Conservation (phyloP, 2,329 filamentous ascomycete species). For the Fusarium fujikuroi region DNA sequence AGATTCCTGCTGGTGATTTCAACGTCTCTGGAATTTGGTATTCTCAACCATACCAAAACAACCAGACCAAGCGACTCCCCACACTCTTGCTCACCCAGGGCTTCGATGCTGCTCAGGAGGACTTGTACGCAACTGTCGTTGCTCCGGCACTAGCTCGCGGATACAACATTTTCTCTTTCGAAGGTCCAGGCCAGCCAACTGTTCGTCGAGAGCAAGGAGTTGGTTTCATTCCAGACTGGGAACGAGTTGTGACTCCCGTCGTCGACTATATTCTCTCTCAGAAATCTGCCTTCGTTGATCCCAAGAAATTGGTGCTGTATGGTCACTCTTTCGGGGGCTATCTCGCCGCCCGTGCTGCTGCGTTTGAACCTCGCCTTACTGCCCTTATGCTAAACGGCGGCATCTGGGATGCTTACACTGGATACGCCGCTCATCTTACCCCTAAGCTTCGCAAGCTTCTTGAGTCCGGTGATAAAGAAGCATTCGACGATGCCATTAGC, state of each 20-base stretch:
- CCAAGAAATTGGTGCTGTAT: not conserved
- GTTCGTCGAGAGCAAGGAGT: conserved; percentile 14
- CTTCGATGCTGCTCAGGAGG: conserved; percentile 31
- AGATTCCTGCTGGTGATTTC: conserved; percentile 45
- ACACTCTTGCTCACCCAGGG: conserved; percentile 22
- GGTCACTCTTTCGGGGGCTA: conserved; percentile 29
- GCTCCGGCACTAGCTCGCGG: conserved; percentile 18
- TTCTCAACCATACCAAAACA: conserved; percentile 6
- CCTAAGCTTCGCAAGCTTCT: conserved; percentile 3
- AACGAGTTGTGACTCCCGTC: conserved; percentile 1
- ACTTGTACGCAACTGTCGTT: conserved; percentile 5
- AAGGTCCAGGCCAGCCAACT: conserved; percentile 29
- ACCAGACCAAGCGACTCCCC: not conserved
- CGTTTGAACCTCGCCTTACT: conserved; percentile 14
- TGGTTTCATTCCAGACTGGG: conserved; percentile 33
- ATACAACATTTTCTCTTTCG: conserved; percentile 18
- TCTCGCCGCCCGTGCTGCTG: conserved; percentile 27
- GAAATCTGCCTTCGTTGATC: conserved; percentile 3
- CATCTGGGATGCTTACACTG: conserved; percentile 25
- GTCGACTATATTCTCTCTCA: conserved; percentile 10
- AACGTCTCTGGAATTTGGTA: conserved; percentile 52
- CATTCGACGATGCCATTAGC: conserved; percentile 26
- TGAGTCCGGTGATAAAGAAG: conserved; percentile 17
- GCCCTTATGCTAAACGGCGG: conserved; percentile 22
- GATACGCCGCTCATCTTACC: conserved; percentile 5